A percentile compares a stretch with the other conserved stretches of the same genome.
Evolutionary conservation across 352 stramenopile genomes (phyloP).

Genomic region (Poterioochromonas sp.): DNA sequence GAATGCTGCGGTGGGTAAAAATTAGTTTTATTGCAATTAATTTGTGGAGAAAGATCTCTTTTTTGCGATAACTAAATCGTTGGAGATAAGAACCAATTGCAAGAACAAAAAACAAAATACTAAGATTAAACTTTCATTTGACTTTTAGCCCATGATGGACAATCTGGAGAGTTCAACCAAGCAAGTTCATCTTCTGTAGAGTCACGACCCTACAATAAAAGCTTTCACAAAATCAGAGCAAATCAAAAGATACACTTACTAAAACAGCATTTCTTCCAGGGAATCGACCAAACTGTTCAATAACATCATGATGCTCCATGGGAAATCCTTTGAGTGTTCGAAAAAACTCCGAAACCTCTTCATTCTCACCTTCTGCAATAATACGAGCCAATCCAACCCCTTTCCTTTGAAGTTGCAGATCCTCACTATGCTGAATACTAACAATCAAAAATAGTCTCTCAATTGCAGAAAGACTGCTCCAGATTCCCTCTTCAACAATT

Average conservation of each 20-base stretch:
- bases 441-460: not conserved
- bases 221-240: not conserved
- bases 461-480: not conserved
- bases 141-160: not conserved
- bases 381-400: not conserved
- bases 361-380: not conserved
- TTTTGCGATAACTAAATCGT: too few species aligned
- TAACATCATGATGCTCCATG: conserved; percentile 6
- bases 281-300: conserved; percentile 1
- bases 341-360: not conserved
- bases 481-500: not conserved
- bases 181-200: not conserved
- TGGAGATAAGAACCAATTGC: too few species aligned
- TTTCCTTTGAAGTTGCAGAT: not conserved
- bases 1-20: too few species aligned
- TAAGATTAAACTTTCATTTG: too few species aligned
- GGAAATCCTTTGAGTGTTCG: not conserved
- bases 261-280: not conserved
- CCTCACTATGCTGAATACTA: not conserved
- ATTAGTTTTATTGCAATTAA: too few species aligned
- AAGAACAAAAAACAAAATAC: too few species aligned
- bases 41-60: too few species aligned
- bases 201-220: not conserved
- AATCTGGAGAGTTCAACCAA: conserved; percentile 1
- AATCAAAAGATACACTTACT: not conserved